Evolutionary conservation across 2,329 filamentous ascomycete genomes (phyloP).

Genomic region (Penicillium griseofulvum): DNA sequence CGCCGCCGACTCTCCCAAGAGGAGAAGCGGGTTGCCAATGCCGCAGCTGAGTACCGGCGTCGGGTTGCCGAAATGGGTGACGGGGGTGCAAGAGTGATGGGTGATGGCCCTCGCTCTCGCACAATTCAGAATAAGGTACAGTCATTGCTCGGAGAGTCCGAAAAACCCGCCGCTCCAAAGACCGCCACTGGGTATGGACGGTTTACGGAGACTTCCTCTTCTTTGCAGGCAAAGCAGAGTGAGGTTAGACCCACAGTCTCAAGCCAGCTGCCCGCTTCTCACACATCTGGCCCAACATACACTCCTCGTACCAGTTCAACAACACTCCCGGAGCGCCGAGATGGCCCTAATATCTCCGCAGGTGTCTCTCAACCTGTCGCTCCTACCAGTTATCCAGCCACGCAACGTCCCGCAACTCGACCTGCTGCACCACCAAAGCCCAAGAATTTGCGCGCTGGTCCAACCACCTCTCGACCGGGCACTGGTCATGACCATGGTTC

Average conservation of each 20-base stretch:
- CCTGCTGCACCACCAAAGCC: slow-evolving; percentile 61
- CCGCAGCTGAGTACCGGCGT: slow-evolving; percentile 81
- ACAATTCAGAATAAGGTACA: slow-evolving; percentile 91
- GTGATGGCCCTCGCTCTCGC: slow-evolving; percentile 63
- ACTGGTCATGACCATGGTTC: slow-evolving; percentile 28
- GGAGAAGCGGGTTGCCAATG: slow-evolving; percentile 83
- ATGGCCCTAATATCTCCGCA: slow-evolving; percentile 16
- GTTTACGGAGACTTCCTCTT: slow-evolving; percentile 61
- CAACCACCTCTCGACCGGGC: slow-evolving; percentile 22
- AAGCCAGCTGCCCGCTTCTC: slow-evolving; percentile 23
- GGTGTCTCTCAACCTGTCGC: slow-evolving; percentile 18
- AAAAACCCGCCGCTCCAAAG: slow-evolving; percentile 58
- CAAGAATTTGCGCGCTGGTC: slow-evolving; percentile 54
- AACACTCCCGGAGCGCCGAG: slow-evolving; percentile 16
- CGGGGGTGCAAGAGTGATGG: slow-evolving; percentile 46
- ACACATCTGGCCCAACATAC: slow-evolving; percentile 22
- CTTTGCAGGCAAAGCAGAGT: slow-evolving; percentile 42
- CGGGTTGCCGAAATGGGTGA: slow-evolving; percentile 63
- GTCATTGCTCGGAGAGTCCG: slow-evolving; percentile 74
- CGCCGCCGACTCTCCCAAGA: slow-evolving; percentile 77
- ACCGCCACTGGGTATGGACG: slow-evolving; percentile 89
- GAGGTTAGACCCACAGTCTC: slow-evolving; percentile 19
- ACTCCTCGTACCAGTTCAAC: slow-evolving; percentile 12
- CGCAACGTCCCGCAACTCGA: slow-evolving; percentile 36
- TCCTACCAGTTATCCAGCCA: slow-evolving; percentile 20